phyloP scores from a whole-genome alignment of 176 grass and related monocot genomes.

The Triticum aestivum region DNA sequence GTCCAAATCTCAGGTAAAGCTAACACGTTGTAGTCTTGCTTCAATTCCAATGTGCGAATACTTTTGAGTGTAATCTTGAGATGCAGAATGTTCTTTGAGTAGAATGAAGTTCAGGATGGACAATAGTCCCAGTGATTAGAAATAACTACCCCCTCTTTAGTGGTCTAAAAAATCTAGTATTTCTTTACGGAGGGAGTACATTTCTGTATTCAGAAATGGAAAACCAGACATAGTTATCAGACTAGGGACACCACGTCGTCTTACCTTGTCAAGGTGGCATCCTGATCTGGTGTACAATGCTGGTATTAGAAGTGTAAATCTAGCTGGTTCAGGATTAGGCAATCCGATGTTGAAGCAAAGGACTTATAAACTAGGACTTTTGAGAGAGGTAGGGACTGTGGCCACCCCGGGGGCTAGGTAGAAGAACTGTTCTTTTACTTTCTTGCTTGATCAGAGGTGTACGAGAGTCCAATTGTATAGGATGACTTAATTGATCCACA shows the following conservation, averaged over 20 bases:
- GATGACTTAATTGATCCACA: neutral
- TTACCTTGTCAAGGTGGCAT: conserved; percentile 25
- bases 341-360: conserved; percentile 14
- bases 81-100: neutral
- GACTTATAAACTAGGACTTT: neutral
- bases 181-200: neutral
- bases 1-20: conserved; percentile 91
- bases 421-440: neutral
- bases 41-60: conserved; percentile 20
- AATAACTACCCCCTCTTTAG: neutral
- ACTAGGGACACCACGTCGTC: neutral
- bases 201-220: neutral
- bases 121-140: neutral
- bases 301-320: conserved; percentile 4
- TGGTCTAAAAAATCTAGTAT: too few relatives aligned
- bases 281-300: conserved; percentile 22
- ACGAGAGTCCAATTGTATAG: neutral
- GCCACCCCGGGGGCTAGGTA: neutral
- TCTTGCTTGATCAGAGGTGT: neutral
- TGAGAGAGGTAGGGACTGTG: neutral
- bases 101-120: conserved; percentile 6
- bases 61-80: neutral
- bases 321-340: neutral
- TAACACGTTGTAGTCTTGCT: conserved; percentile 8
- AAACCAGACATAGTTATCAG: neutral